These are phyloP conservation scores for Cochlearia excelsa DNA, from an alignment of 345 rosid genomes.

Conservation along the genomic window DNA sequence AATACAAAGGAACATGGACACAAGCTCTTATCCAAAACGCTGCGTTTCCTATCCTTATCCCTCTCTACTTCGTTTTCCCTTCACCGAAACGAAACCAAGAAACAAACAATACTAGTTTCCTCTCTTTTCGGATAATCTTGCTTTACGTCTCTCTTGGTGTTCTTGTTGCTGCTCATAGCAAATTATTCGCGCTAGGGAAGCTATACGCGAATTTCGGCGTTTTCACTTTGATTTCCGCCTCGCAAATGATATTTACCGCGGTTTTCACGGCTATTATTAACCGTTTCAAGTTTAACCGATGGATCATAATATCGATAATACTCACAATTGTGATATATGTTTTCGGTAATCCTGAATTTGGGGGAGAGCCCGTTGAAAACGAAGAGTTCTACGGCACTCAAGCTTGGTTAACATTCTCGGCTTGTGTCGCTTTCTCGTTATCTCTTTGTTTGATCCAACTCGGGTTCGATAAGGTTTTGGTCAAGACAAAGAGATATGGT, in stretches of 20 bases:
- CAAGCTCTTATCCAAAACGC: conserved; percentile 30
- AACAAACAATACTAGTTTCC: not conserved
- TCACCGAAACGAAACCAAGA: conserved; percentile 21
- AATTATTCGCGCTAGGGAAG: conserved; percentile 28
- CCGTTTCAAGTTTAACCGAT: conserved; percentile 41
- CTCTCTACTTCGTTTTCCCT: conserved; percentile 25
- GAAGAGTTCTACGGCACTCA: conserved; percentile 8
- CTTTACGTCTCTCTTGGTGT: conserved; percentile 37
- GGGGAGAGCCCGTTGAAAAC: conserved; percentile 18
- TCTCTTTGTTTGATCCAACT: conserved; percentile 26
- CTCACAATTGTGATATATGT: conserved; percentile 6
- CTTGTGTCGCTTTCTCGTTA: not conserved
- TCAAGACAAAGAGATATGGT: conserved; percentile 23
- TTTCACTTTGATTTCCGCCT: conserved; percentile 27
- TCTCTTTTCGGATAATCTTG: conserved; percentile 16
- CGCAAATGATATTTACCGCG: conserved; percentile 44
- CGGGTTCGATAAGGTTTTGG: conserved; percentile 19
- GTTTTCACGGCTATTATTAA: conserved; percentile 40
- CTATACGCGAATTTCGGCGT: conserved; percentile 33
- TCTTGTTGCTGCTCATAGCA: conserved; percentile 36
- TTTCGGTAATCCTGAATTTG: conserved; percentile 14
- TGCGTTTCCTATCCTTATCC: conserved; percentile 29
- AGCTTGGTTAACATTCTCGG: conserved; percentile 30
- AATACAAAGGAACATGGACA: conserved; percentile 31
- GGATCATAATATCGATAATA: conserved; percentile 39